Evolutionary conservation across 2,329 filamentous ascomycete genomes (phyloP).

Genomic region (Aureobasidium sp.): DNA sequence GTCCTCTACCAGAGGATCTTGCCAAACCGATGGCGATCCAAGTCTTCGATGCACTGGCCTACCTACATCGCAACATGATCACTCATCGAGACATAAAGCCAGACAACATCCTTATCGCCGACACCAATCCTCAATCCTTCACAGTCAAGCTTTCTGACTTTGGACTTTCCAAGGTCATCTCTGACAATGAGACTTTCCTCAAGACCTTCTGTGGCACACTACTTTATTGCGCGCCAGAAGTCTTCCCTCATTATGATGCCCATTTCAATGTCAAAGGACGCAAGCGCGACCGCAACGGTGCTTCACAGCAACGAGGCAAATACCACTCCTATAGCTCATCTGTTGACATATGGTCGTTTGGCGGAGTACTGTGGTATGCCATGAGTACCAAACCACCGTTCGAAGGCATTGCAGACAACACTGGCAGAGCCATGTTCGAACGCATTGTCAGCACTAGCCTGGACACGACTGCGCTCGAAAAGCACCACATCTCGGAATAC

Average conservation of each 20-base stretch:
- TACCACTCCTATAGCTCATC: conserved; percentile 72
- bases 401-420: conserved; percentile 64
- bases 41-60: conserved; percentile 71
- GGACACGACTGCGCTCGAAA: conserved; percentile 55
- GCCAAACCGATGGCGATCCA: conserved; percentile 66
- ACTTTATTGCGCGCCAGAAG: conserved; percentile 91
- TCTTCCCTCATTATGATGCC: conserved; percentile 76
- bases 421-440: conserved; percentile 69
- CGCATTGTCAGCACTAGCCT: conserved; percentile 75
- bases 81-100: conserved; percentile 98
- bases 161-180: conserved; percentile 88
- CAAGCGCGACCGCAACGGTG: conserved; percentile 44
- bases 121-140: conserved; percentile 52
- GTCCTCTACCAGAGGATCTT: conserved; percentile 55
- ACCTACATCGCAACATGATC: conserved; percentile 79
- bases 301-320: conserved; percentile 30
- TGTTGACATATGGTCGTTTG: conserved; percentile 94
- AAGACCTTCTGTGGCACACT: conserved; percentile 95
- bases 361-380: conserved; percentile 80
- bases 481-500: conserved; percentile 49
- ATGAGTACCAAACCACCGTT: conserved; percentile 76
- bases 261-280: conserved; percentile 52
- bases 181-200: conserved; percentile 74
- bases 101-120: conserved; percentile 86
- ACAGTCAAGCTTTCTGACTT: conserved; percentile 92